phyloP scores from a whole-genome alignment of 116 monocot genomes.

The Dioscorea cayenensis region DNA sequence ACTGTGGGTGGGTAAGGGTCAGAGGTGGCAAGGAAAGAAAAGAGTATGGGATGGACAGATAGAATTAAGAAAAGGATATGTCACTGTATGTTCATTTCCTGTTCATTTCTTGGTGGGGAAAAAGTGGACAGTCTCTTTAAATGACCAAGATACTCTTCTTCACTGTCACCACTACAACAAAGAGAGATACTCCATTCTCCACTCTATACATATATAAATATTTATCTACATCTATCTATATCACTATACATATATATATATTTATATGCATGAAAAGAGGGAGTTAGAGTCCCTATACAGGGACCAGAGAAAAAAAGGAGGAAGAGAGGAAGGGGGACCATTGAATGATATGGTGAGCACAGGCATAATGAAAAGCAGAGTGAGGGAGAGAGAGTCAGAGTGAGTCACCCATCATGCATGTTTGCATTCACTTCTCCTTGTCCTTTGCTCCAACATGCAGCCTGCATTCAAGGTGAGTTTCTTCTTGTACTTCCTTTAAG shows the following conservation, averaged over 20 bases:
- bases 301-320: background rate
- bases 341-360: slow-evolving; percentile 10
- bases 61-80: slow-evolving; percentile 9
- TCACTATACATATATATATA: background rate
- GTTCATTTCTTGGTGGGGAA: slow-evolving; percentile 6
- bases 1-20: background rate
- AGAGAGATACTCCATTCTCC: background rate
- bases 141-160: background rate
- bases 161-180: slow-evolving; percentile 3
- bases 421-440: slow-evolving; percentile 14
- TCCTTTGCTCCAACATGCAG: slow-evolving; percentile 3
- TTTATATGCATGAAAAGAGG: background rate
- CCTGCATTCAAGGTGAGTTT: background rate
- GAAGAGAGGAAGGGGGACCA: slow-evolving; percentile 13
- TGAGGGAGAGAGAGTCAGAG: slow-evolving; percentile 1
- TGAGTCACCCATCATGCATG: slow-evolving; percentile 18
- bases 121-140: slow-evolving; percentile 14
- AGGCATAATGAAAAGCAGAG: background rate
- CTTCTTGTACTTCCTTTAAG: background rate
- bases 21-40: slow-evolving; percentile 1
- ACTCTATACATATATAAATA: background rate
- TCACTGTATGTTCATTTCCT: background rate
- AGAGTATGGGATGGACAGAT: background rate
- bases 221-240: background rate
- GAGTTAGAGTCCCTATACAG: background rate